Evolutionary conservation across 2,329 filamentous ascomycete species (phyloP), one percentile per base, ranked within the genome.

Genomic region (Xylariaceae sp.): DNA sequence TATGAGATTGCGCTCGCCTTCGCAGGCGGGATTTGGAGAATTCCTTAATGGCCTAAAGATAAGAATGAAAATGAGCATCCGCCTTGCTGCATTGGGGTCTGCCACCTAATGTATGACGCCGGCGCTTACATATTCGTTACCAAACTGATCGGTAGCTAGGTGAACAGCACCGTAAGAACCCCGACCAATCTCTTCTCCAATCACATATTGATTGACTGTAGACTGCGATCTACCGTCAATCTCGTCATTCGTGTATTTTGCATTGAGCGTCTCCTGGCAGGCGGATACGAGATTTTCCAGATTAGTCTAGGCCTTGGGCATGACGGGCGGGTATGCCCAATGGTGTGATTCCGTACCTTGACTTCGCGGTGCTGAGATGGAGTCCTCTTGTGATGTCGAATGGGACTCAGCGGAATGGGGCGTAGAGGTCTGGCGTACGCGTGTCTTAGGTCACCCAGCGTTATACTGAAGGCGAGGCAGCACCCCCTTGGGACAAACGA

Each of bases 121-220:
- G 53, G 45, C 49, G 66, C 87, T 79, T 79, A 95, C 92, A 81
- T 87, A 97, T 88, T 97, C 91, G 48, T 84, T 83, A 40, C 91
- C 92, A 73, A 86, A 94, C 70, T 96, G 91, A 72, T 99, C 92
- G 2, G 84, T 84, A 19, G 91, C 94, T 18, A 92, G 77, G 72
- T 97, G 91, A 13, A 99, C 94, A 10, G 92, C 87, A 7, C 94
- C 94, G 70, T 95, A 99, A 0, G 92, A 97, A 16, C 94, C 94
- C 60, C 91, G 81, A n/a, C 94, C 94, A 64, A 99, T 96, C 76
- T 97, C 92, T 69, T 95, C 88, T 70, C 88, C 86, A 67, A 99
- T 94, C 54, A 87, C 79, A 70, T 97, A 99, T 73, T 97, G 92
- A 70, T 97, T 97, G 74, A 97, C 92, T 54, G 85, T 83, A 67